Evolutionary conservation across 208 protist species (phyloP).

Genomic region (Crithidia expoeki): DNA sequence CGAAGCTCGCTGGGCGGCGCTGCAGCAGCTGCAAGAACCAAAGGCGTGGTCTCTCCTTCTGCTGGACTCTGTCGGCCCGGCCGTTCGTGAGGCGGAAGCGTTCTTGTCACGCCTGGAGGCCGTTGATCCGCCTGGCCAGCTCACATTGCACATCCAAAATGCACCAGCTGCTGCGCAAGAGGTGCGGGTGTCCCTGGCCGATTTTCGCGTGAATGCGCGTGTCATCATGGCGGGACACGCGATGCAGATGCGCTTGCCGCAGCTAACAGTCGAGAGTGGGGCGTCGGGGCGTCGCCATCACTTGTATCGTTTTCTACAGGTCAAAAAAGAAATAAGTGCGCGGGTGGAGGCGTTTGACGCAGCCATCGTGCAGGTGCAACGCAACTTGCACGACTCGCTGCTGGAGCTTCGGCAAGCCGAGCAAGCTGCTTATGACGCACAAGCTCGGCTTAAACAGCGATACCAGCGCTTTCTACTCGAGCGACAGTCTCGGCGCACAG

Average conservation of each 20-base stretch:
- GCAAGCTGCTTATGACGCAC: slow-evolving; percentile 25
- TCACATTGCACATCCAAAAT: slow-evolving; percentile 2
- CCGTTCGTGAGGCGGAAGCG: slow-evolving; percentile 25
- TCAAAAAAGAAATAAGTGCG: slow-evolving; percentile 7
- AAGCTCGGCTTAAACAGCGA: slow-evolving; percentile 12
- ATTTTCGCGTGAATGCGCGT: slow-evolving; percentile 16
- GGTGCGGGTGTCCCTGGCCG: slow-evolving; percentile 18
- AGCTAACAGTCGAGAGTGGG: slow-evolving; percentile 15
- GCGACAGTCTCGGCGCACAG: not conserved
- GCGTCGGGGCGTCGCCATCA: slow-evolving; percentile 13
- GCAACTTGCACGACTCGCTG: slow-evolving; percentile 1
- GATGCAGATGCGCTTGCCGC: slow-evolving; percentile 10
- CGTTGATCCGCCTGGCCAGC: slow-evolving; percentile 22
- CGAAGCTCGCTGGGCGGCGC: slow-evolving; percentile 20
- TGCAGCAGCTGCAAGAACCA: slow-evolving; percentile 33
- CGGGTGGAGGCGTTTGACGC: slow-evolving; percentile 17
- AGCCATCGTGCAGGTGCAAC: slow-evolving; percentile 12
- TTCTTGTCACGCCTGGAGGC: slow-evolving; percentile 25
- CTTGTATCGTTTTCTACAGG: slow-evolving; percentile 15
- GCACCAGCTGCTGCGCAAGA: too few species aligned
- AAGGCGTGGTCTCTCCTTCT: slow-evolving; percentile 28
- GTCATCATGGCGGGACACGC: not conserved
- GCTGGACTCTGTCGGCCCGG: slow-evolving; percentile 12
- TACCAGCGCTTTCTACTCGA: slow-evolving; percentile 28
- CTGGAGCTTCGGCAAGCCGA: slow-evolving; percentile 11